Evolutionary conservation across 768 basidiomycete species (phyloP), one percentile per base, ranked within the genome.

Genomic region (Hortiboletus campestris): DNA sequence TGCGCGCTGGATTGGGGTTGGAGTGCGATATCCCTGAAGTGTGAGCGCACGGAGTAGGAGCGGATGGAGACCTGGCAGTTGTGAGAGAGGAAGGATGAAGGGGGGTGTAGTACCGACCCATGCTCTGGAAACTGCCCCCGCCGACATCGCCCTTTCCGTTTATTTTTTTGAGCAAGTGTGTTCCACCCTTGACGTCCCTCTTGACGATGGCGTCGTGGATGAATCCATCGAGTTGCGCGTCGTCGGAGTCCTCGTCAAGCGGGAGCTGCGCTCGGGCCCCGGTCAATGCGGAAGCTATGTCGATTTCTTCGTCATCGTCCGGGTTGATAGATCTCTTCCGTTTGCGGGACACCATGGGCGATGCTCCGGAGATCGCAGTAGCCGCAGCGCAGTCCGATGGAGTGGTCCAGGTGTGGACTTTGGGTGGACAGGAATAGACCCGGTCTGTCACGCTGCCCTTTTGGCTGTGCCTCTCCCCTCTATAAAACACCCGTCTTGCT

Each of bases 111-210:
- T 29, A 78, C 84, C 51, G 51, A 92, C 92, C 93, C 91, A 98
- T 94, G 81, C 86, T 89, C 71, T 97, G 94, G 63, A 97, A 98
- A 59, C 93, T 96, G 19, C 94, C 94, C 31, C 94, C 94, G 32
- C 94, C 94, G 13, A 91, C 80, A 65, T 92, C 87, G 17, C 86
- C 86, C 67, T 89, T 92, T 3, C 72, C 73, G 65, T 88, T 91
- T 13, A 83, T 78, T 63, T 85, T 88, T 68, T 91, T 95, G 49
- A 94, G 72, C 10, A 91, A 59, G 48, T 88, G 82, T 0, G 86
- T 89, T 1, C 92, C 93, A 40, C 79, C 79, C 68, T 89, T 90
- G 11, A 88, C 71, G 66, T 93, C 81, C 38, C 88, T 75, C 70
- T 86, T 91, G 8, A 80, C 72, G 53, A 92, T 89, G 46, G 88